Evolutionary conservation across 2,329 filamentous ascomycete species (phyloP), one percentile per base, ranked within the genome.

Genomic region (Clonostachys sp.): DNA sequence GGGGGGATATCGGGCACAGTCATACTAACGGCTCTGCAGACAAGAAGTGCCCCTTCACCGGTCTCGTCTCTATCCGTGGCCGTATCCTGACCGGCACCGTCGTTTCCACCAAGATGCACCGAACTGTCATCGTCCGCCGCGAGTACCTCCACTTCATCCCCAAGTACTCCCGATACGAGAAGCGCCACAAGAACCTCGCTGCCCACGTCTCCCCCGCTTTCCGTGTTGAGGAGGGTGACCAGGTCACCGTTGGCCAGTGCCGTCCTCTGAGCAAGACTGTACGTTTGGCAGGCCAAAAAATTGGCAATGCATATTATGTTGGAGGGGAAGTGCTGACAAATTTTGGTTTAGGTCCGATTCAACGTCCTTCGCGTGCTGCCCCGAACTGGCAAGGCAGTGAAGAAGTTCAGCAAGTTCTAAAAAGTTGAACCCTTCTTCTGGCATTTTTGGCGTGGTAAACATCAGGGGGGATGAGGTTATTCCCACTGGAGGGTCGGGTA

Each of bases 1-100:
- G 12, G 38, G 8, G 12, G 24, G 4, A 30, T 30, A 9, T 30
- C 24, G 24, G 24, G 24, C 24, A 30, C 24, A 30, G 24, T 30
- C 24, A 30, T 30, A 30, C 24, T 30, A 30, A 30, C 24, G 24
- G 9, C 24, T 30, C 45, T 42, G 18, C 70, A 96, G 94, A 99
- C 87, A 99, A 99, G 90, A 99, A 99, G 85, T 99, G 94, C 88
- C 94, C 94, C 63, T 99, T 99, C 87, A 96, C 91, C 65, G 95
- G 95, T 74, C 83, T 92, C 74, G 91, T 99, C 74, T 97, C 94
- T 61, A 99, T 99, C 83, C 94, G 94, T 81, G 94, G 94, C 77
- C 92, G 94, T 92, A 99, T 99, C 84, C 83, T 99, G 62, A 97
- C 92, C 73, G 94, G 94, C 70, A 96, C 91, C 72, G 94, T 99